Evolutionary conservation across 768 basidiomycete species (phyloP).

Genomic region (Kwoniella sp.): DNA sequence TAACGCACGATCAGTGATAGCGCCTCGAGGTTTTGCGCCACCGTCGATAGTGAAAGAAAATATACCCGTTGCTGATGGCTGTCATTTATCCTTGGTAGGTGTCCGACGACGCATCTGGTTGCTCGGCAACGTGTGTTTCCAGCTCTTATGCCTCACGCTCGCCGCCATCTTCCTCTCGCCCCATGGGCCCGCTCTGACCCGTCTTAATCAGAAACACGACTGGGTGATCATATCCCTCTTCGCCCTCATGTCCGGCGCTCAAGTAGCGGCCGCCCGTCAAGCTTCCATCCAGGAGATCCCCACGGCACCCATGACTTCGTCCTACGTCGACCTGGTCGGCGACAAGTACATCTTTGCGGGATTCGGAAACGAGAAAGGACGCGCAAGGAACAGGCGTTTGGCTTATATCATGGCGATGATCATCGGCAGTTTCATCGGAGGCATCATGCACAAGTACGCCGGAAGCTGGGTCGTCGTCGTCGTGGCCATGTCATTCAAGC

Average conservation of each 20-base stretch:
- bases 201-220: constrained; percentile 30
- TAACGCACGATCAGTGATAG: too few species aligned
- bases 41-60: neutral
- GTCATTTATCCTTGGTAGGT: constrained; percentile 19
- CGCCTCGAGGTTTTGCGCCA: too few species aligned
- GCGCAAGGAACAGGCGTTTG: constrained; percentile 39
- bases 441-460: constrained; percentile 36
- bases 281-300: constrained; percentile 38
- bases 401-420: constrained; percentile 45
- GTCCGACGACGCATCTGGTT: constrained; percentile 44
- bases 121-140: constrained; percentile 26
- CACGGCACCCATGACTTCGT: constrained; percentile 47
- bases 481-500: constrained; percentile 36
- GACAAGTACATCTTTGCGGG: constrained; percentile 40
- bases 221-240: constrained; percentile 40
- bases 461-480: constrained; percentile 45
- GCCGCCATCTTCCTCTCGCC: constrained; percentile 37
- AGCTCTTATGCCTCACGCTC: constrained; percentile 32
- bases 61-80: neutral
- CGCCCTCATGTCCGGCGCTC: constrained; percentile 45
- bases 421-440: constrained; percentile 41
- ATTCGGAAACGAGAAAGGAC: constrained; percentile 24
- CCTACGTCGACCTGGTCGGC: constrained; percentile 42
- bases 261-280: constrained; percentile 46
- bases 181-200: constrained; percentile 16